Evolutionary conservation across 2,329 filamentous ascomycete genomes (phyloP).

Genomic region (Scedosporium boydii): DNA sequence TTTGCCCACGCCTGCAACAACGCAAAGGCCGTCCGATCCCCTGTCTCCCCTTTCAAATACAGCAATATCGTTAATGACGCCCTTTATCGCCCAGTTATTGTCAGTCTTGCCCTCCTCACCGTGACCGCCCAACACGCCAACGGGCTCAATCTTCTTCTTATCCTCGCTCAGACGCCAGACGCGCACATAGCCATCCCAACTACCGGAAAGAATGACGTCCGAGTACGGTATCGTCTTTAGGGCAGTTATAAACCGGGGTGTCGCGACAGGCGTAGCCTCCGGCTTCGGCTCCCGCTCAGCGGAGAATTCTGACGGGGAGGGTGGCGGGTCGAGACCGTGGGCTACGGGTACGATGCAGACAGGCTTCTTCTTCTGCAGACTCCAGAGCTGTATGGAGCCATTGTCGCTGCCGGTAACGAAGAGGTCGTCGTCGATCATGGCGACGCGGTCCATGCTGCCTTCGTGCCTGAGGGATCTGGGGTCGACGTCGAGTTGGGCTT

Average conservation of each 20-base stretch:
- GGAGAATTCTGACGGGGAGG: constrained; percentile 59
- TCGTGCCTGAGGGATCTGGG: constrained; percentile 53
- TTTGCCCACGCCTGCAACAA: constrained; percentile 78
- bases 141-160: constrained; percentile 64
- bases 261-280: constrained; percentile 50
- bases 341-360: constrained; percentile 70
- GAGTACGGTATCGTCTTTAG: constrained; percentile 80
- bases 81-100: constrained; percentile 40
- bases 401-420: constrained; percentile 95
- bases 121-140: constrained; percentile 53
- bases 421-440: constrained; percentile 77
- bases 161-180: constrained; percentile 81
- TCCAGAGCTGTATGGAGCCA: constrained; percentile 79
- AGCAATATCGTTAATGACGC: constrained; percentile 80
- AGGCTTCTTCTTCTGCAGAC: constrained; percentile 87
- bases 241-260: constrained; percentile 85
- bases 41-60: constrained; percentile 77
- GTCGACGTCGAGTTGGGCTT: constrained; percentile 28
- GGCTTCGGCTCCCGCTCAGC: constrained; percentile 59
- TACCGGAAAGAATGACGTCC: constrained; percentile 81
- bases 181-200: constrained; percentile 84
- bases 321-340: constrained; percentile 71
- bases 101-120: constrained; percentile 16
- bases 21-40: constrained; percentile 66
- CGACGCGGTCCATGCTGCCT: constrained; percentile 84